Conservation (phyloP, 2,329 filamentous ascomycete genomes). For the Ophiosphaerella herpotricha region DNA sequence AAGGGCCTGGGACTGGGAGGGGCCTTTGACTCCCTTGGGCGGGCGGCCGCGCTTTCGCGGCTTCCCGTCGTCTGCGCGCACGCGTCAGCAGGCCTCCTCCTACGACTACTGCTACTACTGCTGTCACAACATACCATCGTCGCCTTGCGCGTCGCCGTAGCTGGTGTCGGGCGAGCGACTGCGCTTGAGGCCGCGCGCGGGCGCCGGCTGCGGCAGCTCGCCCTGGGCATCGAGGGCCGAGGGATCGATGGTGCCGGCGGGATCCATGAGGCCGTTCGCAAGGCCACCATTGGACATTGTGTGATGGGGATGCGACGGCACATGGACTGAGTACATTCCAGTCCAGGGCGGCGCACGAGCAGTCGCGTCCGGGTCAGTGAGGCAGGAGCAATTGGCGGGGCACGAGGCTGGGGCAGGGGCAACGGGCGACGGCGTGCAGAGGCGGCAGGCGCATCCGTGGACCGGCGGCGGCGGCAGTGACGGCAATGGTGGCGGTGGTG, state of each 20-base stretch:
- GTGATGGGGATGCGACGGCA: conserved; percentile 30
- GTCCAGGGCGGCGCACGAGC: conserved; percentile 35
- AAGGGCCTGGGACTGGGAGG: conserved; percentile 56
- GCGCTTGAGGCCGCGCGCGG: conserved; percentile 47
- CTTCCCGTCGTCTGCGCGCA: conserved; percentile 35
- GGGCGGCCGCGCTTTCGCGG: conserved; percentile 58
- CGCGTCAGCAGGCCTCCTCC: conserved; percentile 15
- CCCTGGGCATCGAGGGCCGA: conserved; percentile 45
- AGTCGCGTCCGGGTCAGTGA: conserved; percentile 33
- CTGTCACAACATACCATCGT: conserved; percentile 21
- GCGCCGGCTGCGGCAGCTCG: conserved; percentile 23
- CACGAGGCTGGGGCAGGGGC: conserved; percentile 17
- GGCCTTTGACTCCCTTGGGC: conserved; percentile 62
- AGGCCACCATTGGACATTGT: conserved; percentile 47
- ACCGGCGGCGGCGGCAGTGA: conserved; percentile 1
- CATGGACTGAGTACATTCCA: conserved; percentile 50
- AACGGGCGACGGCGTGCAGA: conserved; percentile 23
- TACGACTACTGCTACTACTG: too few relatives aligned
- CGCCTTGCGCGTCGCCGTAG: conserved; percentile 40
- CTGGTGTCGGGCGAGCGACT: conserved; percentile 48
- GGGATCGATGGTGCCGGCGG: conserved; percentile 49
- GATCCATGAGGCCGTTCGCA: conserved; percentile 48
- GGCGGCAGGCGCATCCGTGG: conserved; percentile 27
- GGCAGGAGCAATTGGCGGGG: conserved; percentile 21
- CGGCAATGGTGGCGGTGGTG: neutral